Evolutionary conservation across 225 moss, liverwort and hornwort species (phyloP).

Genomic region (Antitrichia curtipendula): DNA sequence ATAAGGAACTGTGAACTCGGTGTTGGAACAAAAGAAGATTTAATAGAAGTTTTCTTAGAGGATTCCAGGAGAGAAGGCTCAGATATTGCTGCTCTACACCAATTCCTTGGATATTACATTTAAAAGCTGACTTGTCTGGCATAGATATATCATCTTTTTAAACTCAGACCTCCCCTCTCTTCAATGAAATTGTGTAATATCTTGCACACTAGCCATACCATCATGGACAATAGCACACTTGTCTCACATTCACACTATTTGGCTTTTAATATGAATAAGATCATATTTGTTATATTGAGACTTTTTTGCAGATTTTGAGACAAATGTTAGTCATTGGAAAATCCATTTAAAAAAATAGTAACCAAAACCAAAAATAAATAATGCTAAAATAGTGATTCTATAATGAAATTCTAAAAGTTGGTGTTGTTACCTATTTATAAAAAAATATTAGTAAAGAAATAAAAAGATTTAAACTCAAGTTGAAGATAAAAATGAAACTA

Average conservation of each 20-base stretch:
- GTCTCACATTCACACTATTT: background rate
- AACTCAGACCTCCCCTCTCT: background rate
- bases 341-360: too few relatives aligned
- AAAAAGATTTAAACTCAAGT: too few relatives aligned
- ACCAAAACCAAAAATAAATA: too few relatives aligned
- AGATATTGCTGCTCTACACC: conserved; percentile 49
- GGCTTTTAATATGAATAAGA: background rate
- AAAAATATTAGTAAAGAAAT: too few relatives aligned
- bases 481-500: too few relatives aligned
- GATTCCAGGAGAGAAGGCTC: background rate
- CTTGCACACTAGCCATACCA: background rate
- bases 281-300: too few relatives aligned
- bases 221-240: background rate
- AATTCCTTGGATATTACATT: conserved; percentile 33
- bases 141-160: background rate
- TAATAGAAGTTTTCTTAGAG: background rate
- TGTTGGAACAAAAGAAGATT: background rate
- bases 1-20: background rate
- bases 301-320: too few relatives aligned
- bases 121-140: background rate
- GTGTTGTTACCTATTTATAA: too few relatives aligned
- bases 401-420: too few relatives aligned
- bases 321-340: too few relatives aligned
- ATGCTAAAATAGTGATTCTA: too few relatives aligned
- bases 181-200: background rate